These are phyloP conservation scores for Mortierella claussenii DNA, from an alignment of 192 early-diverging fungal genomes.

Conservation along the genomic window DNA sequence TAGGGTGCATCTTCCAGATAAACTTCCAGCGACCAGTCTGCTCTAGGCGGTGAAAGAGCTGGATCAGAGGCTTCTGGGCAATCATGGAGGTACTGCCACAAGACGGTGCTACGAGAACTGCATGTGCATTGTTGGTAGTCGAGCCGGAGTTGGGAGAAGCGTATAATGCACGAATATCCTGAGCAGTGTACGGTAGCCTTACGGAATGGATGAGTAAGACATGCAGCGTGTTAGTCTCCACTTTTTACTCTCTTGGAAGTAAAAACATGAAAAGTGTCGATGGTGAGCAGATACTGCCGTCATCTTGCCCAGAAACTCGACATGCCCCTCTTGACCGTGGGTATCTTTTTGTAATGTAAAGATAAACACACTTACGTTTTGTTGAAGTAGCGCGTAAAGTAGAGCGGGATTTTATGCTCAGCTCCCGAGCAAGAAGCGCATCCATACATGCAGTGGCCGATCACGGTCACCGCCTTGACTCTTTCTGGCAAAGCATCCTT, in stretches of 20 bases:
- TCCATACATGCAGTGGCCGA: slow-evolving; percentile 53
- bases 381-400: slow-evolving; percentile 52
- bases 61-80: slow-evolving; percentile 41
- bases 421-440: slow-evolving; percentile 46
- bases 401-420: slow-evolving; percentile 52
- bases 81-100: slow-evolving; percentile 49
- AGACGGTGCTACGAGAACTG: slow-evolving; percentile 45
- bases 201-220: too few relatives aligned
- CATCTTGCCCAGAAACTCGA: too few relatives aligned
- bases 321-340: too few relatives aligned
- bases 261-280: too few relatives aligned
- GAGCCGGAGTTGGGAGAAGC: neutral
- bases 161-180: slow-evolving; percentile 21
- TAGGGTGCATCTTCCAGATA: slow-evolving; percentile 56
- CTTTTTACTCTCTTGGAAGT: too few relatives aligned
- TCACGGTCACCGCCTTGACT: slow-evolving; percentile 35
- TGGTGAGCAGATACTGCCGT: too few relatives aligned
- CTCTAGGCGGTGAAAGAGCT: slow-evolving; percentile 46
- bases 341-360: neutral
- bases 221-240: too few relatives aligned
- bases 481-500: slow-evolving; percentile 41
- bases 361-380: slow-evolving; percentile 24
- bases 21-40: slow-evolving; percentile 46
- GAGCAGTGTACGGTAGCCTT: slow-evolving; percentile 48
- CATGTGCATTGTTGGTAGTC: neutral